These are phyloP conservation scores for Astrephomene gubernaculifera DNA, from an alignment of 139 green algal species.

Conservation along the genomic window DNA sequence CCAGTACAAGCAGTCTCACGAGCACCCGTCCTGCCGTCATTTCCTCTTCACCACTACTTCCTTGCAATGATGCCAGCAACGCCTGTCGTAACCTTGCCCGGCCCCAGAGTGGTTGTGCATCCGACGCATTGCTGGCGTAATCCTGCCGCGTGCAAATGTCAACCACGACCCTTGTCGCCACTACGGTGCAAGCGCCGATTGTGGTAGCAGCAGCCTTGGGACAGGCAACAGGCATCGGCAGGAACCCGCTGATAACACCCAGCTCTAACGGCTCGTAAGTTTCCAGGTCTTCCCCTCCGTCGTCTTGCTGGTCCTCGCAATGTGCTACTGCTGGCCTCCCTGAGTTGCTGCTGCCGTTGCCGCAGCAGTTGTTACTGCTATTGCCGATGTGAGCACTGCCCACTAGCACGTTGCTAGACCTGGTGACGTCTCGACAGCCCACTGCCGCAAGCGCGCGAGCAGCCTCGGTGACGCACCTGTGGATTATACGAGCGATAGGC, in stretches of 20 bases:
- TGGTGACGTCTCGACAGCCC: background rate
- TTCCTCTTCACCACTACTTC: too few species aligned
- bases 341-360: too few species aligned
- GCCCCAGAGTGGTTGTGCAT: slow-evolving; percentile 1
- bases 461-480: background rate
- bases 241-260: background rate
- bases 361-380: too few species aligned
- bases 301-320: background rate
- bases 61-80: background rate
- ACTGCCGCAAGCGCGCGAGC: background rate
- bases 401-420: too few species aligned
- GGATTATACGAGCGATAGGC: background rate
- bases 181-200: background rate
- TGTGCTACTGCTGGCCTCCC: background rate
- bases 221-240: background rate
- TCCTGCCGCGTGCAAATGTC: background rate
- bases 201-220: background rate
- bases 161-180: background rate
- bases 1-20: too few species aligned
- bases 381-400: too few species aligned
- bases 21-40: too few species aligned
- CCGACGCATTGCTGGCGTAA: background rate
- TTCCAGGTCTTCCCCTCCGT: too few species aligned
- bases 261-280: background rate
- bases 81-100: background rate